phyloP scores from a whole-genome alignment of 2,329 filamentous ascomycete genomes.

The Xylaria sp. region DNA sequence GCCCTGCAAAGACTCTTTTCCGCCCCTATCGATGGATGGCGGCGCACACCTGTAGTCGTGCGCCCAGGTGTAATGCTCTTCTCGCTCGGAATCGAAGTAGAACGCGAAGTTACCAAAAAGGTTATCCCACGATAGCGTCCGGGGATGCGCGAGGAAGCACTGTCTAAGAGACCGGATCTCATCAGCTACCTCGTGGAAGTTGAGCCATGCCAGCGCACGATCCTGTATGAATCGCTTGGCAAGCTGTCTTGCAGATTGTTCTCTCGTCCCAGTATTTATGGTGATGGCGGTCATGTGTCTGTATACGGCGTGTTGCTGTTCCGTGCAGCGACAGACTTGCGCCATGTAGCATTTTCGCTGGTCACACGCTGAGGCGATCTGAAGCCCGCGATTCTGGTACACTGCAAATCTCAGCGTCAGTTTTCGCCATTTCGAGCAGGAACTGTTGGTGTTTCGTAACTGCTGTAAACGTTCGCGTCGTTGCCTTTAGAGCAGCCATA shows the following conservation, averaged over 20 bases:
- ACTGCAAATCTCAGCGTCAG: background rate
- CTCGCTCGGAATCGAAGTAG: constrained; percentile 38
- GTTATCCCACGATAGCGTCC: constrained; percentile 33
- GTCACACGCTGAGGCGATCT: constrained; percentile 41
- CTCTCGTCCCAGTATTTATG: background rate
- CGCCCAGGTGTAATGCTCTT: constrained; percentile 22
- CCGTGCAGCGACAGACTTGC: constrained; percentile 37
- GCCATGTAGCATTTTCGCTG: constrained; percentile 34
- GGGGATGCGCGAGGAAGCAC: constrained; percentile 36
- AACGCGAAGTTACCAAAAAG: constrained; percentile 24
- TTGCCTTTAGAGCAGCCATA: background rate
- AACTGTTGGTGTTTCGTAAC: background rate
- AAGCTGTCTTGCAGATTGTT: background rate
- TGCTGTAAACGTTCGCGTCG: background rate
- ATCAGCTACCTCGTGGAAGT: constrained; percentile 34
- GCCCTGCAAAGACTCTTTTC: constrained; percentile 11
- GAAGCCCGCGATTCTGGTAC: constrained; percentile 39
- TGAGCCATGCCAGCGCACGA: constrained; percentile 36
- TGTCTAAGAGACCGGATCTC: constrained; percentile 23
- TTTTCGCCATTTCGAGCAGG: background rate
- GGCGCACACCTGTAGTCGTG: background rate
- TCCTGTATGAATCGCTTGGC: background rate
- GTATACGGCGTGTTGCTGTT: background rate
- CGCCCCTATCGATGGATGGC: background rate
- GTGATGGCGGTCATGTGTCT: background rate